Conservation (phyloP, 495 filamentous ascomycete species). For the Lentithecium fluviatile region DNA sequence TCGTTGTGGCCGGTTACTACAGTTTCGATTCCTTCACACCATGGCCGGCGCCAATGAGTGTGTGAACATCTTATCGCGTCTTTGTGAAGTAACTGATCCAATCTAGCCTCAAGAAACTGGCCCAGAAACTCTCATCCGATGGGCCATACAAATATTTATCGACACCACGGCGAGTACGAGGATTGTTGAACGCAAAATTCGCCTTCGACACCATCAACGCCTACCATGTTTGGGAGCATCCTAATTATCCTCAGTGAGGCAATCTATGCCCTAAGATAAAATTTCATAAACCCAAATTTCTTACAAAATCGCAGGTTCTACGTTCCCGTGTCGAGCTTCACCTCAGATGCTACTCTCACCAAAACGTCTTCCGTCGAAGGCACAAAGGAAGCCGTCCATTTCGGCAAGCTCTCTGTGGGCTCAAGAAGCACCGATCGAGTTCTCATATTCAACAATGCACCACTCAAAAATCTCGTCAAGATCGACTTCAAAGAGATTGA, state of each 20-base stretch:
- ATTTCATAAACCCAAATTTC: neutral
- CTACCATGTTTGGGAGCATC: conserved; percentile 47
- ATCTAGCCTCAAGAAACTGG: conserved; percentile 44
- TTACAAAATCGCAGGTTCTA: conserved; percentile 18
- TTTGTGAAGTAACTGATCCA: neutral
- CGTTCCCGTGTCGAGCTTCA: conserved; percentile 16
- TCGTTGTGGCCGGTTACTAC: too few relatives aligned
- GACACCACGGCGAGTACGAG: conserved; percentile 46
- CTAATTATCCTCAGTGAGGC: conserved; percentile 42
- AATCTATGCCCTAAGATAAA: conserved; percentile 34
- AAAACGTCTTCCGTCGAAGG: conserved; percentile 8
- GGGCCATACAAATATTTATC: conserved; percentile 45
- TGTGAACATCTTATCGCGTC: neutral
- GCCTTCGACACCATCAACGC: conserved; percentile 46
- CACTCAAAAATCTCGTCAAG: conserved; percentile 27
- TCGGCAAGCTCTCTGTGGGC: conserved; percentile 16
- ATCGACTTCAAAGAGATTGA: conserved; percentile 38
- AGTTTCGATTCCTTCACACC: too few relatives aligned
- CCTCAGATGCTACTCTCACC: conserved; percentile 16
- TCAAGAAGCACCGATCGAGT: conserved; percentile 13
- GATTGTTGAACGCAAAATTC: conserved; percentile 41
- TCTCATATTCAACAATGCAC: conserved; percentile 8
- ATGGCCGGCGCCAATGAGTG: conserved; percentile 19
- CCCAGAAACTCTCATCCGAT: conserved; percentile 41
- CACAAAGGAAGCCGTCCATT: conserved; percentile 11